Evolutionary conservation across 2,329 filamentous ascomycete genomes (phyloP).

Genomic region (Lasiodiplodia sp.): DNA sequence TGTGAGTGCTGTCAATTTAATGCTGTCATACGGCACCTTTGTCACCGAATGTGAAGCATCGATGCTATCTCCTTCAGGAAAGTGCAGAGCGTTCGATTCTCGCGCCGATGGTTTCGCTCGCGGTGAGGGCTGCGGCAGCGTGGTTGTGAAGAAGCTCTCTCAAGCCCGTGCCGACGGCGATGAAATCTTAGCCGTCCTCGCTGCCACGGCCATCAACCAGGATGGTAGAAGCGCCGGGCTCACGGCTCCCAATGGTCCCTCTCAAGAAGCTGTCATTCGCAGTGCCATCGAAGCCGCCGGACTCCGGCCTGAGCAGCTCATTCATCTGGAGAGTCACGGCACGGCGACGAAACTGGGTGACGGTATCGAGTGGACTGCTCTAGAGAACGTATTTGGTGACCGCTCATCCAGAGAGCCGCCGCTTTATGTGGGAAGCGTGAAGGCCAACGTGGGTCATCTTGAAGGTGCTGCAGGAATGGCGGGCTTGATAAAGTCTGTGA

Average conservation of each 20-base stretch:
- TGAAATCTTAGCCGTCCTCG: slow-evolving; percentile 43
- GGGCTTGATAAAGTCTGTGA: slow-evolving; percentile 40
- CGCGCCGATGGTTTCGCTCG: slow-evolving; percentile 41
- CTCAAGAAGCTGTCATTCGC: slow-evolving; percentile 40
- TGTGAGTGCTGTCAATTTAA: slow-evolving; percentile 44
- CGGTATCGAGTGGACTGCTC: slow-evolving; percentile 34
- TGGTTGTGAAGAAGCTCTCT: slow-evolving; percentile 41
- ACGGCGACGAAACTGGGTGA: slow-evolving; percentile 36
- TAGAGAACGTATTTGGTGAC: slow-evolving; percentile 32
- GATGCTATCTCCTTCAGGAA: slow-evolving; percentile 32
- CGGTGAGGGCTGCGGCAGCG: slow-evolving; percentile 42
- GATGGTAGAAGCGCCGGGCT: slow-evolving; percentile 44
- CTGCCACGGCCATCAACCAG: slow-evolving; percentile 42
- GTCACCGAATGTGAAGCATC: slow-evolving; percentile 38
- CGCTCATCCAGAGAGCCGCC: slow-evolving; percentile 54
- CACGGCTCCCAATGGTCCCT: slow-evolving; percentile 44
- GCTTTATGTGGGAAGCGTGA: slow-evolving; percentile 50
- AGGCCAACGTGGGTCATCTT: slow-evolving; percentile 43
- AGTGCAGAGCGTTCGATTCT: slow-evolving; percentile 44
- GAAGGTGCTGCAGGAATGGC: slow-evolving; percentile 40
- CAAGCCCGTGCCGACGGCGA: slow-evolving; percentile 41
- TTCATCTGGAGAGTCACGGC: slow-evolving; percentile 34
- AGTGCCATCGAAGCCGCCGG: slow-evolving; percentile 33
- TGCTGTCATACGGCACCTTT: slow-evolving; percentile 43
- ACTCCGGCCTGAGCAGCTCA: slow-evolving; percentile 33